Conservation (phyloP, 1,284 basidiomycete genomes). For the Cutaneotrichosporon mucoides region DNA sequence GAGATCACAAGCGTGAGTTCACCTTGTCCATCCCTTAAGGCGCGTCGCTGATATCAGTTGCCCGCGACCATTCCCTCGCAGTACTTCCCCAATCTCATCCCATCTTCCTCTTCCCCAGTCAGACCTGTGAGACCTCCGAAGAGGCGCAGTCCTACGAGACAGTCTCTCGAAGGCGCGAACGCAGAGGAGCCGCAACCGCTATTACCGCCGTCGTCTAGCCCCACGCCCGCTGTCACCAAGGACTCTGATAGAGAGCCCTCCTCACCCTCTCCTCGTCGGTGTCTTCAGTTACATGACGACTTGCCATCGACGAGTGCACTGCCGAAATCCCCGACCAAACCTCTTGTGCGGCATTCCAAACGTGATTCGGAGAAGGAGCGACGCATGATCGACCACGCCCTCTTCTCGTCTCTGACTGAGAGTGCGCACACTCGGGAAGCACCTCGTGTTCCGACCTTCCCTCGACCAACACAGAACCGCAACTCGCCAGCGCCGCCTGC, state of each 20-base stretch:
- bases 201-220: no score
- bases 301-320: no score
- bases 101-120: background rate
- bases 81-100: conserved; percentile 23
- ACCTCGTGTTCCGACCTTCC: background rate
- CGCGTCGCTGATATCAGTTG: conserved; percentile 19
- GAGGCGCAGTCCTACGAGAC: no score
- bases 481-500: background rate
- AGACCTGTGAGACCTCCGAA: background rate
- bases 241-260: background rate
- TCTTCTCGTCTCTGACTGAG: conserved; percentile 6
- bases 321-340: background rate
- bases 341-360: conserved; percentile 6
- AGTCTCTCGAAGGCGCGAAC: no score
- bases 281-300: no score
- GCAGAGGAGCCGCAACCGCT: no score
- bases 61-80: conserved; percentile 21
- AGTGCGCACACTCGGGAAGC: background rate
- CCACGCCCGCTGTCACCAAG: background rate
- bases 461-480: conserved; percentile 2
- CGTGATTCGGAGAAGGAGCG: background rate
- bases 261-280: conserved; percentile 1
- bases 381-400: background rate
- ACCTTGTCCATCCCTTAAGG: background rate
- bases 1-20: conserved; percentile 20